phyloP scores from a whole-genome alignment of 805 yeast genomes.

The Naumovozyma castellii region DNA sequence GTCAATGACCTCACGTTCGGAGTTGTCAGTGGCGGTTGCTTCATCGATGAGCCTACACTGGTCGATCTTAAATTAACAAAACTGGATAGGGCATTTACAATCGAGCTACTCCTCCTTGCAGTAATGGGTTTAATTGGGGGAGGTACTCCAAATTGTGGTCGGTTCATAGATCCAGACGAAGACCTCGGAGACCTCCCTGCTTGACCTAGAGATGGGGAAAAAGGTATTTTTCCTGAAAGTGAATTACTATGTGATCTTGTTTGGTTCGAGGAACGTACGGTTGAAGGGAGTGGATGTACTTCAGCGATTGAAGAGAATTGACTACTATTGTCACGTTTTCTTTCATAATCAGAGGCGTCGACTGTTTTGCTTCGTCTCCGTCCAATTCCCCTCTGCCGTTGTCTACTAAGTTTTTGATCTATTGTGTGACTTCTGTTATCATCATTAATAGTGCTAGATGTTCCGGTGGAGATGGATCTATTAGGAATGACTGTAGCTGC shows the following conservation, averaged over 20 bases:
- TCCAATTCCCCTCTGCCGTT: slow-evolving; percentile 2
- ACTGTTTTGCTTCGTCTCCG: slow-evolving; percentile 29
- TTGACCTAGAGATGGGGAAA: background rate
- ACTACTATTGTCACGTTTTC: background rate
- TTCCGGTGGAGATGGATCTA: no score
- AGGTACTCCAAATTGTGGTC: slow-evolving; percentile 1
- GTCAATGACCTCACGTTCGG: slow-evolving; percentile 9
- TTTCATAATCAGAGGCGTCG: slow-evolving; percentile 18
- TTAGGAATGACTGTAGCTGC: no score
- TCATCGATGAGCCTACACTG: slow-evolving; percentile 13
- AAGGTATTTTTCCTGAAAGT: slow-evolving; percentile 1
- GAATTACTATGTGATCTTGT: slow-evolving; percentile 5
- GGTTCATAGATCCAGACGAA: slow-evolving; percentile 3
- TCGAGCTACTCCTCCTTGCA: slow-evolving; percentile 30
- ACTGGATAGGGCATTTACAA: slow-evolving; percentile 32
- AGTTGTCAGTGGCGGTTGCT: slow-evolving; percentile 5
- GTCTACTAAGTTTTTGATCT: background rate
- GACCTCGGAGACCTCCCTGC: slow-evolving; percentile 1
- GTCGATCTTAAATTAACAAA: slow-evolving; percentile 29
- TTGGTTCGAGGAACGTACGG: background rate
- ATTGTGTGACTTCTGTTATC: background rate
- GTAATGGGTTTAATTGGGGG: background rate
- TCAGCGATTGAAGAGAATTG: background rate
- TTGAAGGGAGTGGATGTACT: background rate
- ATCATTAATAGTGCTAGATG: background rate